Base-by-base conservation (phyloP, 75 land plant genomes). In the Cupressus sempervirens region DNA sequence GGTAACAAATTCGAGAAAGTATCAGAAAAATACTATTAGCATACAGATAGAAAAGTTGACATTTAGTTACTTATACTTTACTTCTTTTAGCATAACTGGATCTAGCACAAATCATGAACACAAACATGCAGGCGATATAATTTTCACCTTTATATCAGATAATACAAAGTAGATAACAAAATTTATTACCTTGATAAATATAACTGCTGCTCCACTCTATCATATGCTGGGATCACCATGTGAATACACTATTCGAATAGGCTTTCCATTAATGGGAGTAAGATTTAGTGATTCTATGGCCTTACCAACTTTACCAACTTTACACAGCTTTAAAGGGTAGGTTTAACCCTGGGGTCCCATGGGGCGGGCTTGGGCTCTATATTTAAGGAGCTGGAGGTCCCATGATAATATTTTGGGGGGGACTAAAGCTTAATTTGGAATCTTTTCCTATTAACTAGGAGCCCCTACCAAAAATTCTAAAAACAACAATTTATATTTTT, bases 191-290 rank as follows among this genome's bases (percentile, higher is more conserved):
- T 94, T 93, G 46, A 95, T 89, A 65, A 94, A 94, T 54, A 95
- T 91, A 81, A 94, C 94, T 14, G 90, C 97, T 41, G 93, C 50
- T 5, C 95, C 94, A 84, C 93, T 94, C 84, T 90, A 92, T 26
- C 96, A 93, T 3, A 89, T 82, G 76, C 93, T 92, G 15, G 92
- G 92, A 79, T 96, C 94, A 20, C 96, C 91, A 52, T 93, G 91
- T 13, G 96, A 96, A 85, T 92, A 94, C 96, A 96, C 92, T 62
- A 96, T 86, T 72, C 98, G 85, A 52, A 96, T 91, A 13, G 94
- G 92, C 83, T 89, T 93, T 23, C 92, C 92, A 89, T 91, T 92
- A 41, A 94, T 56, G 29, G 90, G 90, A 50, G 91, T 91, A 83
- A 94, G 94, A 85, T 96, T 96, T 86, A 96, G 86, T 76, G 84